Evolutionary conservation across 441 rosid genomes (phyloP), one percentile per base, ranked within the genome.

Genomic region (Pelargonium myrrhifolium): DNA sequence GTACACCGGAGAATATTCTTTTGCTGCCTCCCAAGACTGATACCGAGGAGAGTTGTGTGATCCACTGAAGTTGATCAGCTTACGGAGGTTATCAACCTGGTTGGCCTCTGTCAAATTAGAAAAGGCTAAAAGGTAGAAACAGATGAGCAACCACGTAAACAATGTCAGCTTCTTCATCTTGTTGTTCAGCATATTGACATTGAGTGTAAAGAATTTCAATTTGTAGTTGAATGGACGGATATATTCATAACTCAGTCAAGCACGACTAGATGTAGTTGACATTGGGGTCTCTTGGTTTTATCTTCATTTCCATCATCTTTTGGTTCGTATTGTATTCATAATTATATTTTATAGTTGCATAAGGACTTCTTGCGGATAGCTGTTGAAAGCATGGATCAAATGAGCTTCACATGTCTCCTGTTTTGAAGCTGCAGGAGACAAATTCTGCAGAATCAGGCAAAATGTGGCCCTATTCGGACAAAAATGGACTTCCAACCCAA

Each of bases 21-120:
- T 65, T 42, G 18, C 42, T 31, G 12, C 17, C 12, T 11, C 40
- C 37, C 9, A 9, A 10, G 67, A 69, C 43, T 31, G 60, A 55
- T n/a, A 0, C 1, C 5, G 37, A 42, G 17, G 20, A 11, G 47
- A 31, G 2, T 39, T 58, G 3, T 22, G 45, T 14, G 51, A 61
- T 20, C 42, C 51, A 17, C 18, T 70, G 22, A 69, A 69, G 21
- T 69, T 66, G 15, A 72, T 62, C 39, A 69, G 42, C 62, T 53
- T 55, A 42, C 17, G 21, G 22, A 66, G 74, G 37, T 42, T 26
- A 35, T 66, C 39, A 43, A 12, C 73, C 65, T 69, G 58, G n/a
- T 42, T 72, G 62, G 79, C 76, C 35, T 72, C 71, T 8, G 45
- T 55, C 4, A 24, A 20, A 55, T 3, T 3, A 18, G 12, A 18